These are phyloP conservation scores for Emydomyces testavorans DNA, from an alignment of 2,329 filamentous ascomycete species.

Conservation along the genomic window DNA sequence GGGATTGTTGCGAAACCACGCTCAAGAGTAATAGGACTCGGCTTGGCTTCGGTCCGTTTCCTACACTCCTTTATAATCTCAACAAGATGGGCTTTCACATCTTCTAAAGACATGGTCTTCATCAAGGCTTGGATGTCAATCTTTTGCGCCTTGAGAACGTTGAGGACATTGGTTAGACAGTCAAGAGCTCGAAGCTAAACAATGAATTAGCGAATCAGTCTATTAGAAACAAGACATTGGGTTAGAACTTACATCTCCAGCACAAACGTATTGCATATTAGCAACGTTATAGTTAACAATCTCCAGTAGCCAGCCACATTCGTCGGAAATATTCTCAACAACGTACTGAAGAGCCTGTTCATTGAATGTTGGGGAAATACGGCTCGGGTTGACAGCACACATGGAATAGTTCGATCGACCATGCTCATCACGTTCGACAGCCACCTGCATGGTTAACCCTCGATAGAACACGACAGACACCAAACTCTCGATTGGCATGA, in stretches of 20 bases:
- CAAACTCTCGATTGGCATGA: slow-evolving; percentile 98
- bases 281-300: slow-evolving; percentile 91
- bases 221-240: slow-evolving; percentile 1
- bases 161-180: slow-evolving; percentile 65
- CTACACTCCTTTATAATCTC: slow-evolving; percentile 86
- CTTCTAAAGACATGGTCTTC: slow-evolving; percentile 72
- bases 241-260: slow-evolving; percentile 44
- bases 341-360: slow-evolving; percentile 95
- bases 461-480: slow-evolving; percentile 99
- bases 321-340: slow-evolving; percentile 85
- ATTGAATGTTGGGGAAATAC: slow-evolving; percentile 97
- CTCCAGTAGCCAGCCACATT: slow-evolving; percentile 89
- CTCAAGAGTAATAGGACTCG: slow-evolving; percentile 75
- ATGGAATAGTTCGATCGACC: slow-evolving; percentile 98
- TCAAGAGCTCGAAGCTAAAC: slow-evolving; percentile 49
- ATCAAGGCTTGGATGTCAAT: slow-evolving; percentile 93
- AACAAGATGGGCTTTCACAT: slow-evolving; percentile 78
- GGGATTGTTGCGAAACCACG: slow-evolving; percentile 96
- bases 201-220: slow-evolving; percentile 14
- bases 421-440: slow-evolving; percentile 84
- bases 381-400: slow-evolving; percentile 97
- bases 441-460: slow-evolving; percentile 97
- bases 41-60: slow-evolving; percentile 78
- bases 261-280: slow-evolving; percentile 59
- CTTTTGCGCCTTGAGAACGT: slow-evolving; percentile 93